Conservation (phyloP, 208 protist species). For the Trichomonas gallinae region DNA sequence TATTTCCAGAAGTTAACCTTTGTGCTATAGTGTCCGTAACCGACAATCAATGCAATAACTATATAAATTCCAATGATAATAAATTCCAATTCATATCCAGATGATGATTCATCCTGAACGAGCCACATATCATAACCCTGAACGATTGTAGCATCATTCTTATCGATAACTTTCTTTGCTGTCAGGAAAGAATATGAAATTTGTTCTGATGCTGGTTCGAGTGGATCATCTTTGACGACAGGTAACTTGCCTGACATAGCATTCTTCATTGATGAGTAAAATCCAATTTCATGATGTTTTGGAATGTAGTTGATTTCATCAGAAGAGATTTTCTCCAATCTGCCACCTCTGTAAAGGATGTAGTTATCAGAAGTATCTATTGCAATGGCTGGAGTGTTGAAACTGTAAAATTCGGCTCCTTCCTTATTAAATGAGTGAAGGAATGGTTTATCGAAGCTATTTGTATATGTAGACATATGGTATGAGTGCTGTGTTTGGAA, state of each 20-base stretch:
- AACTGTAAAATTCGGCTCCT: not conserved
- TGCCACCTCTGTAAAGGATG: not conserved
- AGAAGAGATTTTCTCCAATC: not conserved
- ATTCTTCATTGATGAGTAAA: not conserved
- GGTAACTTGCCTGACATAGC: not conserved
- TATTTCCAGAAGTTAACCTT: not conserved
- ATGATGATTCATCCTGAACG: not conserved
- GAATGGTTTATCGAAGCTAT: not conserved
- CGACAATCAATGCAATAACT: not conserved
- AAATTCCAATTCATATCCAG: not conserved
- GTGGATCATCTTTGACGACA: not conserved
- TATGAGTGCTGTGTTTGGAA: not conserved
- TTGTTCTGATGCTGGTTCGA: not conserved
- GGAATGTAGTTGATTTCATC: not conserved
- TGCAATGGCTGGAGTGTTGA: not conserved
- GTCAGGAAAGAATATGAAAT: not conserved
- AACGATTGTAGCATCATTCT: not conserved
- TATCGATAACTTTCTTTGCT: not conserved
- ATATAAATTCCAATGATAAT: not conserved
- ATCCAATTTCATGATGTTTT: not conserved
- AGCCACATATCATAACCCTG: not conserved
- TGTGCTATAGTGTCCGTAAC: not conserved
- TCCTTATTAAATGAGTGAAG: not conserved
- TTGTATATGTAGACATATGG: not conserved
- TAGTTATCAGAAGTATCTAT: not conserved